These are phyloP conservation scores for Macrocybe sp. DNA, from an alignment of 1,284 basidiomycete genomes.

Conservation along the genomic window DNA sequence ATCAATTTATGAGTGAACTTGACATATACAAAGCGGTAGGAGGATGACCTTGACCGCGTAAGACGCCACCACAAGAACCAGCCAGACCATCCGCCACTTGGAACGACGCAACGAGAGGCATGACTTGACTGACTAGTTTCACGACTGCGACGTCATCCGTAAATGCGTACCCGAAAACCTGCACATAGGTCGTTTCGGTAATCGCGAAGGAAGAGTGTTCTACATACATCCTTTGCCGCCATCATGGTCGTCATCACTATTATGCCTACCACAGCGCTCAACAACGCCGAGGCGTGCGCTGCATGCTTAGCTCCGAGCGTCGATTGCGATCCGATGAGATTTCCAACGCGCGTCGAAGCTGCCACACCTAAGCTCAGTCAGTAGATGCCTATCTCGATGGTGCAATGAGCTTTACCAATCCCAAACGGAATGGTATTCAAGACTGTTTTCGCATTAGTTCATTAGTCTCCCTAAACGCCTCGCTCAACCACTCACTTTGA, in stretches of 20 bases:
- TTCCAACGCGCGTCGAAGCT: slow-evolving; percentile 69
- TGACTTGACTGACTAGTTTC: slow-evolving; percentile 59
- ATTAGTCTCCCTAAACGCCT: not conserved
- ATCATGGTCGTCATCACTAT: slow-evolving; percentile 60
- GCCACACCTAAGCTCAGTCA: slow-evolving; percentile 36
- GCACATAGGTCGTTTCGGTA: slow-evolving; percentile 11
- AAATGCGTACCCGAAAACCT: slow-evolving; percentile 67
- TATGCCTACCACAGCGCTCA: slow-evolving; percentile 56
- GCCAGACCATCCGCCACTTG: slow-evolving; percentile 75
- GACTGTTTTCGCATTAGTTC: slow-evolving; percentile 30
- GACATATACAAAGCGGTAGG: slow-evolving; percentile 1
- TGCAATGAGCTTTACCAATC: slow-evolving; percentile 33
- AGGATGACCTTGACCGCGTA: slow-evolving; percentile 57
- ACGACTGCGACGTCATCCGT: slow-evolving; percentile 63
- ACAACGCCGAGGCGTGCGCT: slow-evolving; percentile 56
- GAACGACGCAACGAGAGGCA: slow-evolving; percentile 78
- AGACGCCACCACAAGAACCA: slow-evolving; percentile 65
- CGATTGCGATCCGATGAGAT: slow-evolving; percentile 60
- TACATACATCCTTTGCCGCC: slow-evolving; percentile 50
- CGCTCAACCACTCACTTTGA: slow-evolving; percentile 44
- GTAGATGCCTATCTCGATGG: too few species aligned
- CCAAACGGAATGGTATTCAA: slow-evolving; percentile 66
- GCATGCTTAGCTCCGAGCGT: slow-evolving; percentile 51
- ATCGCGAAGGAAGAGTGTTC: slow-evolving; percentile 1
- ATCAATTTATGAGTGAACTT: slow-evolving; percentile 1